Base-by-base conservation (phyloP, 2,329 filamentous ascomycete genomes). In the Sporothrix mexicana region DNA sequence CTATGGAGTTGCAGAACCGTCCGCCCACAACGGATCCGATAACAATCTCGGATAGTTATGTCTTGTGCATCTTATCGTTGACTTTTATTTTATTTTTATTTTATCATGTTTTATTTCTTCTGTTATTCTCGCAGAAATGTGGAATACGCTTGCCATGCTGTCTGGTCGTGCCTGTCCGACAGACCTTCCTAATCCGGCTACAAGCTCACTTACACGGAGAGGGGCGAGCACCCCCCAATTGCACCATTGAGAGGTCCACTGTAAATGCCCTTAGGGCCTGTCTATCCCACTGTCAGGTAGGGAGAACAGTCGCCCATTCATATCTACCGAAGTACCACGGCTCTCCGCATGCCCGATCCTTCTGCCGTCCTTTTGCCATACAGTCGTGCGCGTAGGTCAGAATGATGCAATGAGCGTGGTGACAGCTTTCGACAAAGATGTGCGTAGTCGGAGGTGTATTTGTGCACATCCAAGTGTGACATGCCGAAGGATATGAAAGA, bases 161-260 rank as follows among this genome's bases (percentile, higher is more conserved):
- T 2, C 23, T 7, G 7, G 17, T 45, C 61, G 61, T 36, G 45
- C 17, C 13, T 17, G 7, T 15, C 57, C 57, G 57, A 12, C 57
- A n/a, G 30, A 61, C 57, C 57, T 61, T 61, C 57, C 57, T 36
- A n/a, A 61, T 61, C 17, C 2, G 57, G 57, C 73, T 73, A 61
- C 30, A 10, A 30, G 17, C 30, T 36, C 55, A 59, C 55, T 59
- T 59, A 59, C 55, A 59, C 55, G 55, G 55, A 7, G 6, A 17
- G 25, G 25, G 13, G 30, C 30, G 30, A 36, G 30, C 30, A 36
- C 3, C 2, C n/a, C 5, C 8, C 25, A 59, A 61, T 61, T 25
- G 41, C 57, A 61, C 57, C 36, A 61, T 61, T 41, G 17, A 15
- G 5, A 61, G 17, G 57, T 36, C 57, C 57, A 41, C 57, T 61